phyloP scores from a whole-genome alignment of 306 rosid species.

The Hippophae tibetana region DNA sequence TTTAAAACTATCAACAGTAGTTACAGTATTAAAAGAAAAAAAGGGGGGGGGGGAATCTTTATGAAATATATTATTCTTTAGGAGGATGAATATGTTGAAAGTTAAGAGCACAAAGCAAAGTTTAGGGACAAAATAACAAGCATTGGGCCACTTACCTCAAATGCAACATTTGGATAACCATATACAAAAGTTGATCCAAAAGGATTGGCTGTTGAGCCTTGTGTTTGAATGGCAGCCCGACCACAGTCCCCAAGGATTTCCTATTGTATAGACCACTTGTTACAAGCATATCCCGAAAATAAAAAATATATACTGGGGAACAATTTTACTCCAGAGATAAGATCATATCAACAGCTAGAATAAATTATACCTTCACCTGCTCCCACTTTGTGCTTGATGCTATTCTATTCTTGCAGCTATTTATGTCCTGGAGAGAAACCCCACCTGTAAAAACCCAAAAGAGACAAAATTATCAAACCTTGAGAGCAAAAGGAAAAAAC shows the following conservation, averaged over 20 bases:
- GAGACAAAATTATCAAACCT: conserved; percentile 8
- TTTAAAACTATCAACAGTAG: too few relatives aligned
- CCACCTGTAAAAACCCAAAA: conserved; percentile 35
- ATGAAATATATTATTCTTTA: too few relatives aligned
- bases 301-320: neutral
- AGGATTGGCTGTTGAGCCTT: conserved; percentile 92
- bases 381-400: conserved; percentile 92
- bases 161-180: conserved; percentile 91
- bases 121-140: neutral
- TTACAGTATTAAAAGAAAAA: too few relatives aligned
- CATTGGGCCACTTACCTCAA: conserved; percentile 54
- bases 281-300: conserved; percentile 5
- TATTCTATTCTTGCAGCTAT: conserved; percentile 43
- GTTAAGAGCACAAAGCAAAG: too few relatives aligned
- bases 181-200: conserved; percentile 92
- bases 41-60: too few relatives aligned
- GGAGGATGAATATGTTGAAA: too few relatives aligned
- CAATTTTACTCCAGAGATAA: neutral
- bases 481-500: conserved; percentile 4
- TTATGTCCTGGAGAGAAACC: conserved; percentile 58
- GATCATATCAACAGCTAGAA: neutral
- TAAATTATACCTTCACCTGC: conserved; percentile 64
- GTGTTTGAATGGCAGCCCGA: conserved; percentile 96
- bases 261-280: conserved; percentile 25
- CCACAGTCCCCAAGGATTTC: conserved; percentile 96